phyloP scores from a whole-genome alignment of 2,329 filamentous ascomycete genomes.

The Onygenales sp. region DNA sequence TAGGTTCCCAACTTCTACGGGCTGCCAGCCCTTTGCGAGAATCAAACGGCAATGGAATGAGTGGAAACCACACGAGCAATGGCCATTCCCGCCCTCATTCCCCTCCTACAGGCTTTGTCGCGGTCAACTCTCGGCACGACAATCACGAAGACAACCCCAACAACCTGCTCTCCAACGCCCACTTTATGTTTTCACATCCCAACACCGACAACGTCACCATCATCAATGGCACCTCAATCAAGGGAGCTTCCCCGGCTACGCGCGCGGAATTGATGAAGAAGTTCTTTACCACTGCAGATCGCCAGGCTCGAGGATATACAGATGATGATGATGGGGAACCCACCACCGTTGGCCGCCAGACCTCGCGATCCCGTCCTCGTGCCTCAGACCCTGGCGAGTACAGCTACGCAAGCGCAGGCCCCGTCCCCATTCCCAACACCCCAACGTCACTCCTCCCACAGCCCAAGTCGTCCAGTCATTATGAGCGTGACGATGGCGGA shows the following conservation, averaged over 20 bases:
- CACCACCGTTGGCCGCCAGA: slow-evolving; percentile 18
- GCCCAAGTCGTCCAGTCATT: slow-evolving; percentile 33
- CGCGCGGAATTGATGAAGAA: slow-evolving; percentile 53
- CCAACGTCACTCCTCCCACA: slow-evolving; percentile 44
- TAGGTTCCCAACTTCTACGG: slow-evolving; percentile 23
- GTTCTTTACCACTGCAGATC: slow-evolving; percentile 52
- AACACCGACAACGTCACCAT: slow-evolving; percentile 39
- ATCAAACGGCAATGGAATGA: slow-evolving; percentile 18
- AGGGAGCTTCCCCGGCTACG: slow-evolving; percentile 47
- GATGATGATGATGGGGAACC: slow-evolving; percentile 18
- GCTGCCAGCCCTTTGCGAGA: slow-evolving; percentile 31
- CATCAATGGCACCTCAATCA: slow-evolving; percentile 39
- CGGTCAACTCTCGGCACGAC: slow-evolving; percentile 46
- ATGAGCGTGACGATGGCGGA: slow-evolving; percentile 48
- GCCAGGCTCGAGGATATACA: slow-evolving; percentile 31
- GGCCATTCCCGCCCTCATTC: slow-evolving; percentile 30
- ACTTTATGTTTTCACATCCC: slow-evolving; percentile 32
- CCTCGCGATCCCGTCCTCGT: slow-evolving; percentile 22
- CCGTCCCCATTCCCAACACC: slow-evolving; percentile 47
- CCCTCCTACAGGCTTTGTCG: slow-evolving; percentile 46
- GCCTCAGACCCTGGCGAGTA: slow-evolving; percentile 28
- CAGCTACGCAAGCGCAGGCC: slow-evolving; percentile 24
- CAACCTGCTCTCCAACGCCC: slow-evolving; percentile 23
- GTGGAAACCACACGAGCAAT: slow-evolving; percentile 18
- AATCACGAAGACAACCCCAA: slow-evolving; percentile 26